Base-by-base conservation (phyloP, 2,329 filamentous ascomycete genomes). In the Talaromyces atroroseus region DNA sequence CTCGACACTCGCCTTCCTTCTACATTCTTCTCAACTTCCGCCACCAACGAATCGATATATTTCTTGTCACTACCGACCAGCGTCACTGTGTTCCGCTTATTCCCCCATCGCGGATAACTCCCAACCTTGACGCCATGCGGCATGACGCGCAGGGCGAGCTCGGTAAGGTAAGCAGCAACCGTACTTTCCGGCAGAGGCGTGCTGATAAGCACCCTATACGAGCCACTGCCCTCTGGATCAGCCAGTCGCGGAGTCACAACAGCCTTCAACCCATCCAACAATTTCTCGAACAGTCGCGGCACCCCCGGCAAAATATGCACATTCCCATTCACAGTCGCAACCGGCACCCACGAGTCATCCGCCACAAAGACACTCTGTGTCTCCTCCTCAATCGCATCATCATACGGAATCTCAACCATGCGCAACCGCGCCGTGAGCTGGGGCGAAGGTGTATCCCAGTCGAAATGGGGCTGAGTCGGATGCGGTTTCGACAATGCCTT, bases 81-180 rank as follows among this genome's bases (percentile, higher is more conserved):
- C 11, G 92, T 96, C 49, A 97, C 90, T 0, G 91, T 94, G 72
- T 97, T 97, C 61, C 80, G 80, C 66, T 84, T 84, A 79, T 90
- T 92, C 5, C 88, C 90, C 91, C 92, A 96, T 55, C 90, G 80
- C 36, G 94, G 94, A 73, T 99, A 97, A 72, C 90, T 95, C 48
- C 94, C 94, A 16, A 97, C 90, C 76, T 97, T 97, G 66, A 97
- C 82, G 2, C 90, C 91, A 66, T 82, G 84, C 0, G 84, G 76
- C 69, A 85, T 87, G 21, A 92, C 88, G 70, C 83, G 83, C 26
- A 77, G 81, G 4, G 92, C 89, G 60, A 97, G 76, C 62, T 89
- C 82, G 1, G 90, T 92, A 66, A 99, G 77, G 69, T 89, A 96
- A 18, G 80, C 82, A 12, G 94, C 92, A 32, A 96, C 85, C 18